Evolutionary conservation across 2,329 filamentous ascomycete species (phyloP).

Genomic region (Ceratocystis diversiconidia): DNA sequence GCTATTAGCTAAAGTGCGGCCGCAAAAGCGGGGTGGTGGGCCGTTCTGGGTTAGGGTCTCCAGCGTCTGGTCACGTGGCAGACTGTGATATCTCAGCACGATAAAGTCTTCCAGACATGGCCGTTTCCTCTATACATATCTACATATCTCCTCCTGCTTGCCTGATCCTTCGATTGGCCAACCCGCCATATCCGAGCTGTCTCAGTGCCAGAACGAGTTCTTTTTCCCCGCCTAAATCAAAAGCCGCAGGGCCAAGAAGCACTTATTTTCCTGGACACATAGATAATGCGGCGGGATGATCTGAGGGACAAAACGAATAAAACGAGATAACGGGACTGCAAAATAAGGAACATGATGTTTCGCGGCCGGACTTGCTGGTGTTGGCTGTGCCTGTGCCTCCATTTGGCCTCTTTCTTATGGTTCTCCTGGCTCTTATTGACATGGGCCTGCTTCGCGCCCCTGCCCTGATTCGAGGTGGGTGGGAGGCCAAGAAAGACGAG

Average conservation of each 20-base stretch:
- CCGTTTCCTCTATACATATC: too few relatives aligned
- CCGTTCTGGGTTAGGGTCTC: too few relatives aligned
- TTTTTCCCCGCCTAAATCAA: neutral
- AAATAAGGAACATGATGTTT: neutral
- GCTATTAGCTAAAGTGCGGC: too few relatives aligned
- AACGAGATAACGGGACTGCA: neutral
- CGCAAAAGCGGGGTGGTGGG: too few relatives aligned
- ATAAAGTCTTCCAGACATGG: too few relatives aligned
- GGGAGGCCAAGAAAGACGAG: too few relatives aligned
- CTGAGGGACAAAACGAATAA: neutral
- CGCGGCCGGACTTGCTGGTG: neutral
- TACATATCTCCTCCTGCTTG: neutral
- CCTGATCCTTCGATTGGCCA: neutral
- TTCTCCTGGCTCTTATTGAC: too few relatives aligned
- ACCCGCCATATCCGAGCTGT: neutral
- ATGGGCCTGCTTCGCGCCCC: too few relatives aligned
- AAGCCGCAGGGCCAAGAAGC: neutral
- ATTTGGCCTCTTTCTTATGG: neutral
- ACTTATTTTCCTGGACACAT: neutral
- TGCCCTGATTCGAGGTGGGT: too few relatives aligned
- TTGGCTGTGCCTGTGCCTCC: neutral
- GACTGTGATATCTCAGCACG: neutral
- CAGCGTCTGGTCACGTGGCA: neutral
- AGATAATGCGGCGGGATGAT: neutral
- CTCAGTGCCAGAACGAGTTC: neutral